phyloP scores from a whole-genome alignment of 2,329 filamentous ascomycete genomes.

The Diaporthe sp. region DNA sequence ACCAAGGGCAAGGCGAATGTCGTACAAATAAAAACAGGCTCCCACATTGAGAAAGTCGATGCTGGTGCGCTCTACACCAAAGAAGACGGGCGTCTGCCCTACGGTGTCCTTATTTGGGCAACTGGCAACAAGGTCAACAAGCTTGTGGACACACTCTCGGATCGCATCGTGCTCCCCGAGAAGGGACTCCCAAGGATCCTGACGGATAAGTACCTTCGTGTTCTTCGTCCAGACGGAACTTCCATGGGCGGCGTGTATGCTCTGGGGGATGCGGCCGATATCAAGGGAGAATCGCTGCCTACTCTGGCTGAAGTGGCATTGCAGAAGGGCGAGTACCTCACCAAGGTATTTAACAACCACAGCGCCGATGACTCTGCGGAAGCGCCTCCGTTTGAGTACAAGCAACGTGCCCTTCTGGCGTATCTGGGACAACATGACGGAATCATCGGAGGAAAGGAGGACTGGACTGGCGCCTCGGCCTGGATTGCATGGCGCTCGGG shows the following conservation, averaged over 20 bases:
- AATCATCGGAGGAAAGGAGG: conserved; percentile 49
- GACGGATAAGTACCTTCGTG: conserved; percentile 38
- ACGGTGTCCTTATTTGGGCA: conserved; percentile 44
- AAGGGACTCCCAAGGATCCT: conserved; percentile 35
- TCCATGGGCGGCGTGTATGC: conserved; percentile 45
- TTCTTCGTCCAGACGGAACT: conserved; percentile 41
- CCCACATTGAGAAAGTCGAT: conserved; percentile 37
- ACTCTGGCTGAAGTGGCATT: conserved; percentile 49
- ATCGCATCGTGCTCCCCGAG: conserved; percentile 40
- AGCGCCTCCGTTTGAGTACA: conserved; percentile 47
- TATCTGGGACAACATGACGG: conserved; percentile 55
- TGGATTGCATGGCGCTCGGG: conserved; percentile 56
- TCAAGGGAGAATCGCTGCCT: conserved; percentile 48
- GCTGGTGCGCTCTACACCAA: conserved; percentile 46
- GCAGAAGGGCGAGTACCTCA: conserved; percentile 50
- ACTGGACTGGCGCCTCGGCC: conserved; percentile 52
- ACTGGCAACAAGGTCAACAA: conserved; percentile 39
- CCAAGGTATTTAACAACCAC: conserved; percentile 34
- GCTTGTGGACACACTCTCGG: conserved; percentile 38
- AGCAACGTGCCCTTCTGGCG: conserved; percentile 49
- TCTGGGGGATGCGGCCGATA: conserved; percentile 50
- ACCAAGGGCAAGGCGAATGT: conserved; percentile 40
- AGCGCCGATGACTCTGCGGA: background rate
- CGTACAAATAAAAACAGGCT: conserved; percentile 49
- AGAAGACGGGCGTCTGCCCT: conserved; percentile 51